These are phyloP conservation scores for Pseudofabraea citricarpa DNA, from an alignment of 2,329 filamentous ascomycete species.

Conservation along the genomic window DNA sequence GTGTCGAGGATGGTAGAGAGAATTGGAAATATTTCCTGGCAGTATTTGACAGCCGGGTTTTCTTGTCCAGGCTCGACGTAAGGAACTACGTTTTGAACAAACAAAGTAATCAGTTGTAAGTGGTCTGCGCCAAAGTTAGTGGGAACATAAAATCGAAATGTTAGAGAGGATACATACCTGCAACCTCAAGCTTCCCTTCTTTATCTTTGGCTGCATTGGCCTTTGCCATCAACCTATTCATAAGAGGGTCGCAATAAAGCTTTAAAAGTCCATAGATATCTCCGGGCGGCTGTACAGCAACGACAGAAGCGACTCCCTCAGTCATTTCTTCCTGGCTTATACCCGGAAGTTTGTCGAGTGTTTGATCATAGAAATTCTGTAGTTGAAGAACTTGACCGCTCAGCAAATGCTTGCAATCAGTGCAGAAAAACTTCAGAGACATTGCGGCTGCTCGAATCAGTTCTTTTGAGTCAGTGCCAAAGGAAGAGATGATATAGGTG, in stretches of 20 bases:
- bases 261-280: constrained; percentile 84
- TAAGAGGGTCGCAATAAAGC: constrained; percentile 86
- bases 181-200: constrained; percentile 77
- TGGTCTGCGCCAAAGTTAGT: constrained; percentile 54
- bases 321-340: constrained; percentile 93
- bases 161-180: constrained; percentile 63
- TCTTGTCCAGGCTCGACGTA: constrained; percentile 66
- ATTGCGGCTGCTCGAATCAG: constrained; percentile 88
- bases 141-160: no score
- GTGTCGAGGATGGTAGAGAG: constrained; percentile 81
- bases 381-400: constrained; percentile 79
- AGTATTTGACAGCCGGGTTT: constrained; percentile 93
- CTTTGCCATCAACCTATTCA: constrained; percentile 78
- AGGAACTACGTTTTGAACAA: constrained; percentile 74
- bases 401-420: constrained; percentile 84
- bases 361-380: constrained; percentile 86
- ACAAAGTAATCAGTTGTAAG: constrained; percentile 85
- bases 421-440: constrained; percentile 95
- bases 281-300: constrained; percentile 76
- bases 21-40: constrained; percentile 87
- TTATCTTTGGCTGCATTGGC: constrained; percentile 83
- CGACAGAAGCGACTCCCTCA: constrained; percentile 87
- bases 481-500: constrained; percentile 91
- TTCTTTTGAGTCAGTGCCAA: constrained; percentile 82
- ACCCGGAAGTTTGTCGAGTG: constrained; percentile 79